These are phyloP conservation scores for Capsella bursapastoris DNA, from an alignment of 345 rosid species.

Conservation along the genomic window DNA sequence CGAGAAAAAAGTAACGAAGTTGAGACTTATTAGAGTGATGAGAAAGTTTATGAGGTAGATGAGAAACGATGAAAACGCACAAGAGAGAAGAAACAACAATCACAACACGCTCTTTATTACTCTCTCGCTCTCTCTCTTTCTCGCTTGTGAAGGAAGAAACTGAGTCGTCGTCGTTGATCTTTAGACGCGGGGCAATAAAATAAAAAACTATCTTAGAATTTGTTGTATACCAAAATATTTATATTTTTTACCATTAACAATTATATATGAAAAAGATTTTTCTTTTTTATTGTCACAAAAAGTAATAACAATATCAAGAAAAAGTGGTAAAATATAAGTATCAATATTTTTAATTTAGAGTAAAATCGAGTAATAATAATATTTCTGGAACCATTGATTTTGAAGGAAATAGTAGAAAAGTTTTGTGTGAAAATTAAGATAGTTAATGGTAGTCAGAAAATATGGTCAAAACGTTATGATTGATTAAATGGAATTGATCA, in stretches of 20 bases:
- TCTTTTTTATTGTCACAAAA: not conserved
- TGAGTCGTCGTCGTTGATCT: constrained; percentile 47
- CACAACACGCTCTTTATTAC: constrained; percentile 26
- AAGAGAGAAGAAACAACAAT: not conserved
- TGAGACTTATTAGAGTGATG: constrained; percentile 16
- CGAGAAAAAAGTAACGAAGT: not conserved
- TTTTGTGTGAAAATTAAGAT: not conserved
- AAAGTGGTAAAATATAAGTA: not conserved
- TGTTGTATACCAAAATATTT: not conserved
- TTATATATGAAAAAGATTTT: not conserved
- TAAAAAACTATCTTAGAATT: constrained; percentile 18
- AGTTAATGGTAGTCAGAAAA: constrained; percentile 18
- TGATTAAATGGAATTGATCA: not conserved
- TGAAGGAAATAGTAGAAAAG: not conserved
- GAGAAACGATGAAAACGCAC: constrained; percentile 47
- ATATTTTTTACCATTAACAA: not conserved
- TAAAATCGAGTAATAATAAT: not conserved
- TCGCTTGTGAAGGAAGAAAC: constrained; percentile 44
- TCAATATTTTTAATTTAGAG: too few relatives aligned
- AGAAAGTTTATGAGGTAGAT: constrained; percentile 34
- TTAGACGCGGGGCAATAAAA: constrained; percentile 45
- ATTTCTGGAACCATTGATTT: not conserved
- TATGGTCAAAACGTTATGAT: constrained; percentile 29
- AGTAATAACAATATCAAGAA: not conserved
- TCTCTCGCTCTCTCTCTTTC: not conserved